Evolutionary conservation across 2,329 filamentous ascomycete genomes (phyloP), one percentile per base, ranked within the genome.

Genomic region (Aschersonia sp.): DNA sequence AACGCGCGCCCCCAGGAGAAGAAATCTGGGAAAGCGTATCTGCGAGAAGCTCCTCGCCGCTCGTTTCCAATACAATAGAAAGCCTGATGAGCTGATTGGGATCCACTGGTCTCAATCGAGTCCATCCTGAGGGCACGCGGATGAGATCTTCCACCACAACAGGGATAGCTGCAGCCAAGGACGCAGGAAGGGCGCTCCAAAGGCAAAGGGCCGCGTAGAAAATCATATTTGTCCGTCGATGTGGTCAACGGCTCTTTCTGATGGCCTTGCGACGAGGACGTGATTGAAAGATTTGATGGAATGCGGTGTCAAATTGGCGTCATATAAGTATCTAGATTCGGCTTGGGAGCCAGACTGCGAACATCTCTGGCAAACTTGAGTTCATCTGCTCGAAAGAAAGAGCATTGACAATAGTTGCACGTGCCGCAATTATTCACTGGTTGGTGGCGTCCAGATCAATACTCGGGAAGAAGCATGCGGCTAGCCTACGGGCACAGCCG

Each of bases 1-100:
- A 76, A 14, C 62, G 65, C 1, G 56, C 48, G 48, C 70, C 63
- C 5, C 58, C 61, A 0, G 74, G 74, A 0, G 72, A 69, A 2
- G 73, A 74, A 52, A 76, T 67, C 29, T 71, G 63, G 42, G 67
- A 52, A 9, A 77, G 59, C 2, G 67, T 64, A 44, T 66, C 58
- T 47, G 73, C 71, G 30, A 77, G 48, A 2, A 54, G 42, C 1
- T 55, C 43, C 1, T 51, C 47, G 39, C 57, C 52, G 6, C 53
- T 50, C 2, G 60, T 51, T 5, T 56, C 50, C 11, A 65, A 52
- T 12, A 56, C 57, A 43, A 65, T 59, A 41, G 59, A 62, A 41
- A 65, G 50, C 9, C 59, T 51, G 44, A 62, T 55, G 31, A 52
- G 44, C 4, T 55, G 50, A 11, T 52, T 43, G 30, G 53, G 31